Conservation (phyloP, 2,329 filamentous ascomycete species). For the Furcasterigmium sp. region DNA sequence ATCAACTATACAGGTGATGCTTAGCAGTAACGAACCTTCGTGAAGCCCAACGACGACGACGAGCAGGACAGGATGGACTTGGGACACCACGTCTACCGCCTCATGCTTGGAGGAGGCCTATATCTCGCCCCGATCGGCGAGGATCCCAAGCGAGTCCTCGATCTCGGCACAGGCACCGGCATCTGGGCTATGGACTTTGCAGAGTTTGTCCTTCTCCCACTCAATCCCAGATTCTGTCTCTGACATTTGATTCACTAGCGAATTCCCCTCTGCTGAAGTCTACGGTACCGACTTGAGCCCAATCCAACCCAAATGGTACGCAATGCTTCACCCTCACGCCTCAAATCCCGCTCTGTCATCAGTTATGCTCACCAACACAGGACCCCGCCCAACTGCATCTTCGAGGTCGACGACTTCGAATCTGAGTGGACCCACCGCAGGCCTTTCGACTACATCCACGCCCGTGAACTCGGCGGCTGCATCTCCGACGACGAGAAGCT, state of each 20-base stretch:
- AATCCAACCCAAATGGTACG: slow-evolving; percentile 28
- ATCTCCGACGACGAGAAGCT: slow-evolving; percentile 12
- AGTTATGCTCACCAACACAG: background rate
- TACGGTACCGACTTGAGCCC: slow-evolving; percentile 33
- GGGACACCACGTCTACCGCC: slow-evolving; percentile 47
- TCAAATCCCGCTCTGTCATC: background rate
- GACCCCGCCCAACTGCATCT: slow-evolving; percentile 16
- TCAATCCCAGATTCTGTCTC: slow-evolving; percentile 21
- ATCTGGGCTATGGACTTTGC: slow-evolving; percentile 38
- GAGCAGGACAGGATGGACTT: slow-evolving; percentile 51
- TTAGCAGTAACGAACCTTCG: background rate
- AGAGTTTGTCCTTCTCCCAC: slow-evolving; percentile 5
- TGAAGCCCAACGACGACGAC: slow-evolving; percentile 25
- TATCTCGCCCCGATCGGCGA: background rate
- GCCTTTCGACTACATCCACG: slow-evolving; percentile 18
- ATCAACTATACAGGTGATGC: background rate
- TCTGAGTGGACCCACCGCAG: slow-evolving; percentile 15
- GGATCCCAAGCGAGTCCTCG: slow-evolving; percentile 24
- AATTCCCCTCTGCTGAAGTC: slow-evolving; percentile 9
- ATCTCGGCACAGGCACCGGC: slow-evolving; percentile 43
- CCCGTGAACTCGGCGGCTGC: slow-evolving; percentile 14
- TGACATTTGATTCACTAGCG: slow-evolving; percentile 10
- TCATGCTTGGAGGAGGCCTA: slow-evolving; percentile 32
- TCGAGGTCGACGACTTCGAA: slow-evolving; percentile 19
- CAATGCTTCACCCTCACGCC: background rate